phyloP scores from a whole-genome alignment of 345 rosid species.

The Eucalyptus tenuipes region DNA sequence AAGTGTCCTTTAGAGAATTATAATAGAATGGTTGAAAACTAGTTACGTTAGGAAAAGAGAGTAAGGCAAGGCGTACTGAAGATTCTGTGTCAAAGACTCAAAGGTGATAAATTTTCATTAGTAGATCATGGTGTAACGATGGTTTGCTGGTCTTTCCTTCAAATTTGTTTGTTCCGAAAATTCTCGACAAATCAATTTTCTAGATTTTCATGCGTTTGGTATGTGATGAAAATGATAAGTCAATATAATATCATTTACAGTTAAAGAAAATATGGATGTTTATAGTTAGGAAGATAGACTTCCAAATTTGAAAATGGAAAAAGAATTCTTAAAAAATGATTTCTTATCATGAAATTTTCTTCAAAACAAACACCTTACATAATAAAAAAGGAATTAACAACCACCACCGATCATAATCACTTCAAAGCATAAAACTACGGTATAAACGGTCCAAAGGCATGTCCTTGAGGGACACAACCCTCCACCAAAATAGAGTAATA shows the following conservation, averaged over 20 bases:
- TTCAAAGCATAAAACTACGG: neutral
- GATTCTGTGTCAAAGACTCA: neutral
- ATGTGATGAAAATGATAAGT: neutral
- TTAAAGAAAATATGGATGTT: accelerated
- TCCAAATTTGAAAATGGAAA: neutral
- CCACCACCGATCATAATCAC: neutral
- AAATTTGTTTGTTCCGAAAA: accelerated
- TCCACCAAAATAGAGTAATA: neutral
- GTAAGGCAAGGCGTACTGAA: neutral
- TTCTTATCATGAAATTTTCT: neutral
- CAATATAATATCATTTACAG: accelerated
- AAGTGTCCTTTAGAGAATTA: neutral
- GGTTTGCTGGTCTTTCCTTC: neutral
- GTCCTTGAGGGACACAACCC: neutral
- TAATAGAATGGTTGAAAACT: neutral
- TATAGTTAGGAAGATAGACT: neutral
- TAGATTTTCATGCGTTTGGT: accelerated
- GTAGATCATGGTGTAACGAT: accelerated
- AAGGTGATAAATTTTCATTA: neutral
- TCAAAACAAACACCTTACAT: neutral
- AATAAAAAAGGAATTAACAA: neutral
- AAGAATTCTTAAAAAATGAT: too few relatives aligned
- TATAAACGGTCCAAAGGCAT: neutral
- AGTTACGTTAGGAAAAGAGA: neutral
- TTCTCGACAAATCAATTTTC: neutral